Evolutionary conservation across 148 eudicot species (phyloP).

Genomic region (Chenopodium quinoa): DNA sequence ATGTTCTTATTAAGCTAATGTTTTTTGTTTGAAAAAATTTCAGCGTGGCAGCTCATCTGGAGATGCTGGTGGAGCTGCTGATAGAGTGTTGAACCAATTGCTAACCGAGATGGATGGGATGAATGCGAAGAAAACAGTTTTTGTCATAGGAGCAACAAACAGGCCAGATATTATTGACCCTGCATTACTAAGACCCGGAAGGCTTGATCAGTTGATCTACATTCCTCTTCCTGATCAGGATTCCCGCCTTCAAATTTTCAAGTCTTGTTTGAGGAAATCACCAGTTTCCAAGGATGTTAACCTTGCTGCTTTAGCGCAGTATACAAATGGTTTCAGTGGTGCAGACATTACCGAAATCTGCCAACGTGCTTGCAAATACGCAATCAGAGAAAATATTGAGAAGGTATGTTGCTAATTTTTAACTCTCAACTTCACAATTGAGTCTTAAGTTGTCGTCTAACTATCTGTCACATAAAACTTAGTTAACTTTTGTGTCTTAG

Average conservation of each 20-base stretch:
- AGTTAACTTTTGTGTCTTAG: background rate
- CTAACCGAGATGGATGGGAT: conserved; percentile 86
- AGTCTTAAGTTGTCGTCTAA: no score
- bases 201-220: conserved; percentile 74
- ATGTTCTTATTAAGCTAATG: background rate
- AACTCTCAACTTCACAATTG: no score
- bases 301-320: conserved; percentile 41
- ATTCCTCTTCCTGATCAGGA: conserved; percentile 75
- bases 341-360: conserved; percentile 82
- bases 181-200: conserved; percentile 69
- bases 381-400: conserved; percentile 74
- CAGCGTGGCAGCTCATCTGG: conserved; percentile 67
- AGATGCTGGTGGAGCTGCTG: conserved; percentile 85
- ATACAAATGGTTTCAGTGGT: conserved; percentile 77
- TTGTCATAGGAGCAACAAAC: conserved; percentile 75
- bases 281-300: conserved; percentile 56
- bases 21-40: background rate
- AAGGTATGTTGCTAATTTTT: conserved; percentile 36
- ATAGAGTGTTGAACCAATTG: conserved; percentile 69
- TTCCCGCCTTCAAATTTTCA: conserved; percentile 64
- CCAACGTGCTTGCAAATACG: conserved; percentile 77
- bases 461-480: no score
- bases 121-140: conserved; percentile 72
- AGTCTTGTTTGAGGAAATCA: conserved; percentile 61
- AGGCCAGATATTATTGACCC: conserved; percentile 79